Evolutionary conservation across 2,329 filamentous ascomycete species (phyloP).

Genomic region (Exophiala viscosa): DNA sequence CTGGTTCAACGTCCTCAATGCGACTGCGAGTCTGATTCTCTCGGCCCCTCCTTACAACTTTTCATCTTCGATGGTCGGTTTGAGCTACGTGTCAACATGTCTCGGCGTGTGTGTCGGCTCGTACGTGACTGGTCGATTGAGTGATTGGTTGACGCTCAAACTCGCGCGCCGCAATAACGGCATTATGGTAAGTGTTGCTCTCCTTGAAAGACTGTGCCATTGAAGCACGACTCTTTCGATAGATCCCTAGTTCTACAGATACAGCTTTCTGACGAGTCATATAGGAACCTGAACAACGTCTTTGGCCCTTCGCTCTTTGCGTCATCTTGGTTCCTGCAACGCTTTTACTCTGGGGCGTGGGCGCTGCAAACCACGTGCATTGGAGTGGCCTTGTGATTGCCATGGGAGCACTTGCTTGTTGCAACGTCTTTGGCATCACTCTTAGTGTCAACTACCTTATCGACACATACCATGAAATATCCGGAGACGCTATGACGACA

Average conservation of each 20-base stretch:
- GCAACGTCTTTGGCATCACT: slow-evolving; percentile 45
- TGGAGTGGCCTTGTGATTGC: slow-evolving; percentile 50
- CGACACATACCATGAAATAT: slow-evolving; percentile 48
- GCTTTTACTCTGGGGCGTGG: slow-evolving; percentile 52
- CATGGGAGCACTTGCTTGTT: slow-evolving; percentile 46
- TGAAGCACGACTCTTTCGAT: too few relatives aligned
- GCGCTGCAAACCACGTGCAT: slow-evolving; percentile 47
- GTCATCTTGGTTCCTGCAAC: slow-evolving; percentile 45
- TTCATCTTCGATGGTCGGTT: slow-evolving; percentile 37
- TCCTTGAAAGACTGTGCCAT: too few relatives aligned
- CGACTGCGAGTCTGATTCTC: slow-evolving; percentile 40
- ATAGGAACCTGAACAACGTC: slow-evolving; percentile 32
- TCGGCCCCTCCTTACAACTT: slow-evolving; percentile 38
- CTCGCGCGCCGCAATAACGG: slow-evolving; percentile 29
- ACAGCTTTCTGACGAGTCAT: too few relatives aligned
- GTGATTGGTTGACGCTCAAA: slow-evolving; percentile 28
- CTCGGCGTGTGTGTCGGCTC: slow-evolving; percentile 22
- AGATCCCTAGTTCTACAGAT: too few relatives aligned
- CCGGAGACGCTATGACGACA: slow-evolving; percentile 49
- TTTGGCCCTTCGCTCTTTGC: slow-evolving; percentile 31
- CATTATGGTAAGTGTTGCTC: too few relatives aligned
- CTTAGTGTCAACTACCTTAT: slow-evolving; percentile 47
- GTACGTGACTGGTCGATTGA: slow-evolving; percentile 25
- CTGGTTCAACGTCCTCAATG: slow-evolving; percentile 46
- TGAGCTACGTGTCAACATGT: slow-evolving; percentile 34